Evolutionary conservation across 2,329 filamentous ascomycete genomes (phyloP).

Genomic region (Ceratocystis ficicola): DNA sequence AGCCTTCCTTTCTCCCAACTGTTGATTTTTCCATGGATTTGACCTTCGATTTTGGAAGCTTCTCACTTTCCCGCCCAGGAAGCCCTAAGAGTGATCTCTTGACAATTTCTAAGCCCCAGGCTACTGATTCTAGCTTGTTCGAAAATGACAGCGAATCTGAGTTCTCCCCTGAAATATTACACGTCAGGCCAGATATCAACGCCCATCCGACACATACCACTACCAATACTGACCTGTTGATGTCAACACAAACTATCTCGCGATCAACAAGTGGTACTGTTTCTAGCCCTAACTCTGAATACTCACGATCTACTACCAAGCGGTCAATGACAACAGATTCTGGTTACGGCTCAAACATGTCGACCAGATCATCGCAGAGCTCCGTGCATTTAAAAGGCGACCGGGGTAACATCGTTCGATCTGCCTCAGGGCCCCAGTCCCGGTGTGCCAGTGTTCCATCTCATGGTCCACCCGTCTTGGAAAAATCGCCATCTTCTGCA

Average conservation of each 20-base stretch:
- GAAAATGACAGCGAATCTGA: constrained; percentile 29
- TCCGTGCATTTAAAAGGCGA: constrained; percentile 27
- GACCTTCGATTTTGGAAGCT: constrained; percentile 27
- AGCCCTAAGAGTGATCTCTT: constrained; percentile 27
- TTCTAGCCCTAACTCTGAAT: constrained; percentile 36
- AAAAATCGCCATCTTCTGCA: constrained; percentile 13
- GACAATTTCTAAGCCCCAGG: constrained; percentile 38
- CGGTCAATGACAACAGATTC: constrained; percentile 46
- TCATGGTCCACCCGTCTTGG: constrained; percentile 17
- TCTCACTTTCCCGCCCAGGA: constrained; percentile 27
- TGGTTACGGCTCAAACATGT: constrained; percentile 49
- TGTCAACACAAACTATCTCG: constrained; percentile 21
- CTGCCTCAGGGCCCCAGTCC: constrained; percentile 1
- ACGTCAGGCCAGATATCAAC: constrained; percentile 34
- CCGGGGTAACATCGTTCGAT: constrained; percentile 23
- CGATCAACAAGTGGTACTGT: constrained; percentile 40
- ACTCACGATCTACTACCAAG: constrained; percentile 30
- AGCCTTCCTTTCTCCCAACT: neutral
- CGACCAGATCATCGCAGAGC: constrained; percentile 40
- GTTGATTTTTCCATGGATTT: constrained; percentile 10
- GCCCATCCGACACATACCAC: constrained; percentile 30
- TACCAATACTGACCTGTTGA: neutral
- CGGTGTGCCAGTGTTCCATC: neutral
- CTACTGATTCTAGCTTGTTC: constrained; percentile 39
- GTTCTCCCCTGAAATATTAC: constrained; percentile 30